Evolutionary conservation across 768 basidiomycete species (phyloP).

Genomic region (Cyathus striatus): DNA sequence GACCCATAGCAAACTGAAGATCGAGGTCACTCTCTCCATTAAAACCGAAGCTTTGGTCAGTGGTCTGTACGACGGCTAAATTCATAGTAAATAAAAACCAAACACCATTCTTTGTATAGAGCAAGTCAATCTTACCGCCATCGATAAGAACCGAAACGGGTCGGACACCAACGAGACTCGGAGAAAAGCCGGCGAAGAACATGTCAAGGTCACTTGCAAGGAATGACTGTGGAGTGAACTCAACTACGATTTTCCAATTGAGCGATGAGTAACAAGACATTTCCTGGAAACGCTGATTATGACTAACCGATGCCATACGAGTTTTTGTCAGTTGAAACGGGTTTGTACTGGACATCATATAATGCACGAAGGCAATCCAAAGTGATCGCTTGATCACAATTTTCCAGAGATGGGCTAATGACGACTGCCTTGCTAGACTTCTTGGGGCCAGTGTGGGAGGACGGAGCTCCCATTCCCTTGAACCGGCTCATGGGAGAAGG

Average conservation of each 20-base stretch:
- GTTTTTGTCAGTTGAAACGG: slow-evolving; percentile 26
- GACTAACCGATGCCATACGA: slow-evolving; percentile 27
- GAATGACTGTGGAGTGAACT: slow-evolving; percentile 21
- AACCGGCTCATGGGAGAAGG: slow-evolving; percentile 10
- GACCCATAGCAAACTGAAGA: slow-evolving; percentile 50
- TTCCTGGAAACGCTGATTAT: slow-evolving; percentile 30
- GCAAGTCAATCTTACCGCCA: slow-evolving; percentile 11
- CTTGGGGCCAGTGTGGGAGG: slow-evolving; percentile 12
- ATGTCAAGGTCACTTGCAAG: slow-evolving; percentile 28
- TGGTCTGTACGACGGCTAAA: slow-evolving; percentile 39
- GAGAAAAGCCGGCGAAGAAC: slow-evolving; percentile 30
- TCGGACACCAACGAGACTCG: slow-evolving; percentile 20
- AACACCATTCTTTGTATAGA: not conserved
- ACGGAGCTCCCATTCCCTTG: slow-evolving; percentile 8
- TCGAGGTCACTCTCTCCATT: slow-evolving; percentile 58
- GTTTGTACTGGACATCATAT: slow-evolving; percentile 29
- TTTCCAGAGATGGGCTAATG: slow-evolving; percentile 13
- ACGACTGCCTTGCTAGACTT: slow-evolving; percentile 11
- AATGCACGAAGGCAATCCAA: slow-evolving; percentile 35
- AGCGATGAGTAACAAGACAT: not conserved
- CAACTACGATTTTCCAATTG: slow-evolving; percentile 14
- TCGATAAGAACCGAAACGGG: slow-evolving; percentile 25
- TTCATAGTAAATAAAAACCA: not conserved
- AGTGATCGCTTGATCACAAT: slow-evolving; percentile 29
- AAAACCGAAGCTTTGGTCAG: slow-evolving; percentile 31